Evolutionary conservation across 257 asterid genomes (phyloP).

Genomic region (Knoxia roxburghii): DNA sequence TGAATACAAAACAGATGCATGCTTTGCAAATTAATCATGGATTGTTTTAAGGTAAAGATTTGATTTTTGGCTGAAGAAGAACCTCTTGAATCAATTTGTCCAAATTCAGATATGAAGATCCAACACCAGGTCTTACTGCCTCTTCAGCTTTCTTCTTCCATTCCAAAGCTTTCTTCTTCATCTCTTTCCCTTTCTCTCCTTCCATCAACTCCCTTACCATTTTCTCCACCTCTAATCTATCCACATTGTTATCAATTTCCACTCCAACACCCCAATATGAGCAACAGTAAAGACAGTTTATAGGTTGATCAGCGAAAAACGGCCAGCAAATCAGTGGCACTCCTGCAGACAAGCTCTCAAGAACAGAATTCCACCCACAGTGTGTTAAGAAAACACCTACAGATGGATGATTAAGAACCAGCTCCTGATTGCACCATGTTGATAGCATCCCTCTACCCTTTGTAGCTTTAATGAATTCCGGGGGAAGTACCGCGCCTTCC

Average conservation of each 20-base stretch:
- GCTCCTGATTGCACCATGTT: constrained; percentile 20
- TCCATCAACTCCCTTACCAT: constrained; percentile 18
- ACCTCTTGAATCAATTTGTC: constrained; percentile 17
- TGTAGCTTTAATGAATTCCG: neutral
- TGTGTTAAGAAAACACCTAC: constrained; percentile 17
- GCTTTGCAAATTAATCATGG: no score
- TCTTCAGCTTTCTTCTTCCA: constrained; percentile 16
- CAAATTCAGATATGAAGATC: constrained; percentile 20
- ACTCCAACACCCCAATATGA: constrained; percentile 15
- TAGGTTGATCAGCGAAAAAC: constrained; percentile 3
- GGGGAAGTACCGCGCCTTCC: neutral
- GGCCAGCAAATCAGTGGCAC: constrained; percentile 19
- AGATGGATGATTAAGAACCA: constrained; percentile 13
- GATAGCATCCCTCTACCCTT: constrained; percentile 5
- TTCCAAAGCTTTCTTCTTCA: constrained; percentile 9
- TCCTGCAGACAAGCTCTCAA: constrained; percentile 10
- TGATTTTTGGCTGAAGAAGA: neutral
- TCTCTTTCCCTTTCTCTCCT: constrained; percentile 11
- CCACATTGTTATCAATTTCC: constrained; percentile 13
- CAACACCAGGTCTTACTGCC: constrained; percentile 12
- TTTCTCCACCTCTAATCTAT: constrained; percentile 10
- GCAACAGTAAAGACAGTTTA: constrained; percentile 4
- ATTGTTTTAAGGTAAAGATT: neutral
- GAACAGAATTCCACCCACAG: constrained; percentile 19
- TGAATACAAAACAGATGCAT: no score